A percentile compares a stretch with the other conserved stretches of the same genome.
phyloP scores from a whole-genome alignment of 2,329 filamentous ascomycete genomes.

The Ophiostoma quercus region DNA sequence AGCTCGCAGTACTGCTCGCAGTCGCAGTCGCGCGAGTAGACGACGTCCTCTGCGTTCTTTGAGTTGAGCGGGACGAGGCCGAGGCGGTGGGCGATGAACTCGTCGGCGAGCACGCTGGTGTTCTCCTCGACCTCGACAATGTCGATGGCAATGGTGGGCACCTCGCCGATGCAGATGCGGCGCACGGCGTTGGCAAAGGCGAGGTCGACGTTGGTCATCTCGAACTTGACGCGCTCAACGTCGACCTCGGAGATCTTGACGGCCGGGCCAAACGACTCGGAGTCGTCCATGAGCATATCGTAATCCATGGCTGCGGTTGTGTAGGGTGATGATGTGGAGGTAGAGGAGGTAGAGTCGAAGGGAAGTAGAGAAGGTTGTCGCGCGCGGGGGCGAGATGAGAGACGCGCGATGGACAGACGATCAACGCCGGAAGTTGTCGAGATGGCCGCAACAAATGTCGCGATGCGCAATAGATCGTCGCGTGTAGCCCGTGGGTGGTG shows the following conservation, averaged over 20 bases:
- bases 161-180: slow-evolving; percentile 85
- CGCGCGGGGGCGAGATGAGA: not conserved
- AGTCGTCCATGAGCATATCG: slow-evolving; percentile 54
- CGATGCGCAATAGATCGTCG: not conserved
- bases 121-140: slow-evolving; percentile 89
- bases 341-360: not conserved
- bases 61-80: slow-evolving; percentile 85
- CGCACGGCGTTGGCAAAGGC: slow-evolving; percentile 90
- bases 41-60: slow-evolving; percentile 73
- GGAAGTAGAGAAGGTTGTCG: not conserved
- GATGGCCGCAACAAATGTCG: not conserved
- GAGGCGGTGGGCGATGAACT: slow-evolving; percentile 89
- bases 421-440: not conserved
- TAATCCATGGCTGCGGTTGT: slow-evolving; percentile 46
- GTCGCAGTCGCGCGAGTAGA: slow-evolving; percentile 90
- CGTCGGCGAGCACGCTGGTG: slow-evolving; percentile 91
- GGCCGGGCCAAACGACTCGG: slow-evolving; percentile 51
- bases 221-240: slow-evolving; percentile 78
- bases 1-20: slow-evolving; percentile 93
- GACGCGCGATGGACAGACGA: not conserved
- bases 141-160: slow-evolving; percentile 91
- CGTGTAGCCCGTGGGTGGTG: not conserved
- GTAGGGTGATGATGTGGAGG: not conserved
- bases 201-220: slow-evolving; percentile 82
- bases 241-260: slow-evolving; percentile 68